Percentiles rank a stretch among this genome's conserved stretches.
These are phyloP conservation scores for Elsinoe arachidis DNA, from an alignment of 2,329 filamentous ascomycete genomes.

Conservation along the genomic window DNA sequence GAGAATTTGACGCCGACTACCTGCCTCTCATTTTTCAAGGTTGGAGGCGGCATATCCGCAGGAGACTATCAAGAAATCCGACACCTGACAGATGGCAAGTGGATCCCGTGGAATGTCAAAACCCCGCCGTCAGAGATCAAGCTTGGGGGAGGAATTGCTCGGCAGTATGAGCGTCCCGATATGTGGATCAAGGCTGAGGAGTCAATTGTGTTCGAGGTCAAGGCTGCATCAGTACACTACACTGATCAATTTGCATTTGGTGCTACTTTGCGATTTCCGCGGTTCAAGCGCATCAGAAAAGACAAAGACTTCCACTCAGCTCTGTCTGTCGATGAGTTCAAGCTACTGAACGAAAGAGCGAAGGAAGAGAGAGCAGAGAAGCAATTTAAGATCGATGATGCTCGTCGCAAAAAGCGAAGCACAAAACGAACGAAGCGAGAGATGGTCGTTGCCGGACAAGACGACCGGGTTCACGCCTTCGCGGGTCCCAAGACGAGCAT, in stretches of 20 bases:
- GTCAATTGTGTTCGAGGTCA: slow-evolving; percentile 79
- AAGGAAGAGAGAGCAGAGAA: slow-evolving; percentile 66
- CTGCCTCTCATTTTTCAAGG: slow-evolving; percentile 92
- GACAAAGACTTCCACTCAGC: slow-evolving; percentile 80
- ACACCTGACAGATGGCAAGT: slow-evolving; percentile 83
- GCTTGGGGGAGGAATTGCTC: slow-evolving; percentile 68
- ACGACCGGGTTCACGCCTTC: slow-evolving; percentile 44
- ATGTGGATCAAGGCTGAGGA: slow-evolving; percentile 88
- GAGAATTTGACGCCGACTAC: slow-evolving; percentile 49
- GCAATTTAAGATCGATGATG: slow-evolving; percentile 61
- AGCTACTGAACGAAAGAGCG: slow-evolving; percentile 57
- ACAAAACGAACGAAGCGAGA: slow-evolving; percentile 54
- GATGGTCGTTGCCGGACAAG: slow-evolving; percentile 66
- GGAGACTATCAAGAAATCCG: slow-evolving; percentile 77
- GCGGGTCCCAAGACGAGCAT: slow-evolving; percentile 52
- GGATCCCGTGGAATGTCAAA: slow-evolving; percentile 73
- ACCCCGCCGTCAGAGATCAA: slow-evolving; percentile 71
- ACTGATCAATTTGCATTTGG: slow-evolving; percentile 72
- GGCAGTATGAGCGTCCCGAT: slow-evolving; percentile 72
- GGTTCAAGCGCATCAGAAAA: slow-evolving; percentile 71
- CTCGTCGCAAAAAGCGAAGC: slow-evolving; percentile 54
- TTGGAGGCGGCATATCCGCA: slow-evolving; percentile 83
- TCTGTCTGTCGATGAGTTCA: slow-evolving; percentile 69
- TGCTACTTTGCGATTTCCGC: slow-evolving; percentile 78
- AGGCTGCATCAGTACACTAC: slow-evolving; percentile 67